These are phyloP conservation scores for Neurospora intermedia DNA, from an alignment of 495 filamentous ascomycete genomes.

Conservation along the genomic window DNA sequence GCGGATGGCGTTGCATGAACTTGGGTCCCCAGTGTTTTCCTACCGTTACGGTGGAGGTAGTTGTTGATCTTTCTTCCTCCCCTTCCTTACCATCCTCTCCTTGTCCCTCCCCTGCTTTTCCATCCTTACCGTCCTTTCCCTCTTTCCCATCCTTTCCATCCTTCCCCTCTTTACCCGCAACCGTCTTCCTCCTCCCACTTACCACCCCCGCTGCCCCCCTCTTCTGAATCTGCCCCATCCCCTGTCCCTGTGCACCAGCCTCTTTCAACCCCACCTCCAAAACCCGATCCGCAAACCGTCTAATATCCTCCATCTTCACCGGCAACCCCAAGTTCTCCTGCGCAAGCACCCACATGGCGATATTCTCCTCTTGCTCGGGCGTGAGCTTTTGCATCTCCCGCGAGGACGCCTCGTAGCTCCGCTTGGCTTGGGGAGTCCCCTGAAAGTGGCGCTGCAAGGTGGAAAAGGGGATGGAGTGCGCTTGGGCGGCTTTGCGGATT, in stretches of 20 bases:
- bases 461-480: neutral
- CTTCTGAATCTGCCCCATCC: neutral
- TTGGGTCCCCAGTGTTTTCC: neutral
- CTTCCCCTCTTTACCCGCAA: too few relatives aligned
- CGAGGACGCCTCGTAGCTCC: neutral
- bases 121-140: too few relatives aligned
- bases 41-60: neutral
- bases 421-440: neutral
- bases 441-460: neutral
- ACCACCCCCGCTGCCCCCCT: neutral
- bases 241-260: neutral
- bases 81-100: too few relatives aligned
- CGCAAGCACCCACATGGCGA: constrained; percentile 19
- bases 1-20: neutral
- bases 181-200: too few relatives aligned
- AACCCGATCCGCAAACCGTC: constrained; percentile 25
- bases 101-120: too few relatives aligned
- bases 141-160: too few relatives aligned
- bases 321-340: constrained; percentile 36
- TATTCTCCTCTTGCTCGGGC: neutral
- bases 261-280: neutral
- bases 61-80: neutral
- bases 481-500: neutral
- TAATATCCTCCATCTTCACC: constrained; percentile 24
- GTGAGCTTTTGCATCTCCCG: neutral